Conservation (phyloP, 2,329 filamentous ascomycete species). For the Ophiostoma pallidulum region DNA sequence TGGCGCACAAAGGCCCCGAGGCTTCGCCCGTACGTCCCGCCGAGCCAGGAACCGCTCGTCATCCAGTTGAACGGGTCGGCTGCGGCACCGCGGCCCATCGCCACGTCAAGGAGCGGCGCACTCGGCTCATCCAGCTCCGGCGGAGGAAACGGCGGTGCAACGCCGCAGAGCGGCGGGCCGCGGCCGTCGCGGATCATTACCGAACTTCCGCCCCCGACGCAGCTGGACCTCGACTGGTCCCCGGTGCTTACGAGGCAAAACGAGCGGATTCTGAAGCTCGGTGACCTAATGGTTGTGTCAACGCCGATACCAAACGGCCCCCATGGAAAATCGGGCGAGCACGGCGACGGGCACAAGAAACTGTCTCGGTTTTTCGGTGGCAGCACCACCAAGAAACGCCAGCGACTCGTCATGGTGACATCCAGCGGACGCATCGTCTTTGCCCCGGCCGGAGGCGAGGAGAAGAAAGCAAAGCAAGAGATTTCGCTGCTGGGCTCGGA, state of each 20-base stretch:
- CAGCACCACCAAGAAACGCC: constrained; percentile 82
- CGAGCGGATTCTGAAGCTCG: constrained; percentile 88
- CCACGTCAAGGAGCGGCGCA: constrained; percentile 24
- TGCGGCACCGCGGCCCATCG: constrained; percentile 22
- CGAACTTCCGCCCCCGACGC: constrained; percentile 89
- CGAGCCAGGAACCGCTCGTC: constrained; percentile 60
- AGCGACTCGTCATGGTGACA: constrained; percentile 89
- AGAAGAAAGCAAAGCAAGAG: constrained; percentile 91
- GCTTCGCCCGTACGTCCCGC: constrained; percentile 73
- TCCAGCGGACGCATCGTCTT: constrained; percentile 83
- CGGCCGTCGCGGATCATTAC: constrained; percentile 79
- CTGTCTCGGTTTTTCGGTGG: constrained; percentile 90
- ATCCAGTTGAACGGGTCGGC: constrained; percentile 60
- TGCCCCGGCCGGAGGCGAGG: constrained; percentile 83
- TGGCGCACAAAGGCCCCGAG: constrained; percentile 89
- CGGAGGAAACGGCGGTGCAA: neutral
- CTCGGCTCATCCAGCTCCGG: neutral
- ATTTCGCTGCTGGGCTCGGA: constrained; percentile 72
- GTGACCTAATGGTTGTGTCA: constrained; percentile 78
- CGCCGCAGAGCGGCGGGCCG: constrained; percentile 30
- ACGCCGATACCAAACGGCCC: constrained; percentile 68
- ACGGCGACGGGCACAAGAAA: constrained; percentile 67
- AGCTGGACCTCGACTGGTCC: constrained; percentile 97
- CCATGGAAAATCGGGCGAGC: constrained; percentile 57
- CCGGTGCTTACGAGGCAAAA: constrained; percentile 85